These are phyloP conservation scores for Hexamita inflata DNA, from an alignment of 208 protist species.

Conservation along the genomic window DNA sequence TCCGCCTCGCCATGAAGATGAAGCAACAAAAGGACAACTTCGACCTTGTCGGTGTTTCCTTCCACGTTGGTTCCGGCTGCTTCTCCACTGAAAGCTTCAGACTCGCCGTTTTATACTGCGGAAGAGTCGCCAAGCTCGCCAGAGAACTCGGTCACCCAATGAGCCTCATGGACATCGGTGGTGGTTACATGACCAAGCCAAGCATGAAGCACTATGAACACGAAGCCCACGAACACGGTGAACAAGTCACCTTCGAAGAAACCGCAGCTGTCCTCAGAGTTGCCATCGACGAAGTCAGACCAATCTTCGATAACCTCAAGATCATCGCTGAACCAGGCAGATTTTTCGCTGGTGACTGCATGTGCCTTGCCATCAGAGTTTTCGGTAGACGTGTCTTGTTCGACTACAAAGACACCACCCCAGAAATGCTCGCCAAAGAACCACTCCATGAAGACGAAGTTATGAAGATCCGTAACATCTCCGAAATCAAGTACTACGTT, in stretches of 20 bases:
- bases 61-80: conserved; percentile 64
- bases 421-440: not conserved
- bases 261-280: conserved; percentile 46
- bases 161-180: conserved; percentile 61
- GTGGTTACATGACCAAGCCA: conserved; percentile 49
- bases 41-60: conserved; percentile 61
- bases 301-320: conserved; percentile 34
- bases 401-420: not conserved
- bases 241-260: conserved; percentile 42
- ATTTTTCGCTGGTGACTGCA: conserved; percentile 48
- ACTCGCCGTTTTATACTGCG: conserved; percentile 47
- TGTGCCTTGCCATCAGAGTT: conserved; percentile 22
- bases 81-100: conserved; percentile 45
- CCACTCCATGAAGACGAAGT: no score
- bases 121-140: conserved; percentile 51
- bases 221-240: not conserved
- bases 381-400: conserved; percentile 26
- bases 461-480: not conserved
- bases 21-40: no score
- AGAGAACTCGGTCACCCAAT: conserved; percentile 46
- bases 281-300: conserved; percentile 51
- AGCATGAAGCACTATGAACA: conserved; percentile 1
- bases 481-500: conserved; percentile 54
- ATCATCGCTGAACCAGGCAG: conserved; percentile 67
- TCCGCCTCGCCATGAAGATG: conserved; percentile 48